Evolutionary conservation across 2,329 filamentous ascomycete genomes (phyloP).

Genomic region (Lecanicillium sp.): DNA sequence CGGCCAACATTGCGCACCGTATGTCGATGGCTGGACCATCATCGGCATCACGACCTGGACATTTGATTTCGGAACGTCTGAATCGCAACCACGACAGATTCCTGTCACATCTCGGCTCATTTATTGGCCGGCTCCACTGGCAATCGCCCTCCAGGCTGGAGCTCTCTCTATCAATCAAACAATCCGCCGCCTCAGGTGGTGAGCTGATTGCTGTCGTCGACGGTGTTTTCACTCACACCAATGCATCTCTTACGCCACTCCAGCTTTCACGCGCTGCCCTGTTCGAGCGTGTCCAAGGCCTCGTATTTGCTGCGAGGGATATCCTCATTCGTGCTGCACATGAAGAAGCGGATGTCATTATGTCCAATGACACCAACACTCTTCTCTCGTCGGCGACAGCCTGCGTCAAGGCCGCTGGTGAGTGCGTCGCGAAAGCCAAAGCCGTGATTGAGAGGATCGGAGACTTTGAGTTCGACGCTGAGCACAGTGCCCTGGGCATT

Average conservation of each 20-base stretch:
- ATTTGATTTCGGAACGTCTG: conserved; percentile 77
- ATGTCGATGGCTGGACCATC: conserved; percentile 68
- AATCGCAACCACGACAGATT: conserved; percentile 79
- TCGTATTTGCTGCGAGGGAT: conserved; percentile 75
- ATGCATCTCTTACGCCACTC: conserved; percentile 57
- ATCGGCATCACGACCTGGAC: conserved; percentile 53
- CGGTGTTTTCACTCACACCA: conserved; percentile 71
- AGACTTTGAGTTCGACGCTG: conserved; percentile 81
- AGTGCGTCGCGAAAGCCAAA: conserved; percentile 83
- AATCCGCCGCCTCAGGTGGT: conserved; percentile 75
- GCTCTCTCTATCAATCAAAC: conserved; percentile 71
- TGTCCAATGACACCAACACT: conserved; percentile 69
- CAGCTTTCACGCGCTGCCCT: conserved; percentile 65
- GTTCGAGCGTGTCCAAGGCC: conserved; percentile 70
- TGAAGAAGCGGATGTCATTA: conserved; percentile 69
- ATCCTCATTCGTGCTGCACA: conserved; percentile 63
- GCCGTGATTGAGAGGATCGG: conserved; percentile 80
- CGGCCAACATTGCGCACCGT: conserved; percentile 59
- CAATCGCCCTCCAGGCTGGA: conserved; percentile 88
- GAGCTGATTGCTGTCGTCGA: conserved; percentile 74
- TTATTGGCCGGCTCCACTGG: conserved; percentile 82
- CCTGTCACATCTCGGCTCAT: conserved; percentile 82
- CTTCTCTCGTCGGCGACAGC: conserved; percentile 73
- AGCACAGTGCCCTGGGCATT: conserved; percentile 46
- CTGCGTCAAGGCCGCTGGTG: conserved; percentile 83